phyloP scores from a whole-genome alignment of 495 filamentous ascomycete genomes.

The Lepidopterella palustris region DNA sequence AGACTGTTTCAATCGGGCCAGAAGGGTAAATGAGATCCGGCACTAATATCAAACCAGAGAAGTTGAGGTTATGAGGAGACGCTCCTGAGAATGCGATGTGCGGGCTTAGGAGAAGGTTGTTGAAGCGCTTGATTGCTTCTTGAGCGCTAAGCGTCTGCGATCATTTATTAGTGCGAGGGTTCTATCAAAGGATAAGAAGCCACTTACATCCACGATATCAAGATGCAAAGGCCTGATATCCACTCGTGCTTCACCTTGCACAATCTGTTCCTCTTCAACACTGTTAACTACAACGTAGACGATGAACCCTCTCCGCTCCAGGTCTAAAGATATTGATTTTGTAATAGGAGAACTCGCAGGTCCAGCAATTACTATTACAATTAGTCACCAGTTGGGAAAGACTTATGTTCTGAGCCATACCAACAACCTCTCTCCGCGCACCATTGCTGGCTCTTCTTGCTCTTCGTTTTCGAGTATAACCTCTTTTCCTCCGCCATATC shows the following conservation, averaged over 20 bases:
- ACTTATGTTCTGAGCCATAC: slow-evolving; percentile 31
- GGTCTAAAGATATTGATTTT: slow-evolving; percentile 68
- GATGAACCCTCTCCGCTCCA: slow-evolving; percentile 89
- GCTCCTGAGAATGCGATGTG: slow-evolving; percentile 65
- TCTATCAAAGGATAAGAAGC: background rate
- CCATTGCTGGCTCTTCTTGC: slow-evolving; percentile 74
- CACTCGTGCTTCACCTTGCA: slow-evolving; percentile 63
- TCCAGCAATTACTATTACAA: slow-evolving; percentile 61
- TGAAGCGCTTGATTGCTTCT: slow-evolving; percentile 59
- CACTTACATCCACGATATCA: slow-evolving; percentile 67
- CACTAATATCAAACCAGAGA: slow-evolving; percentile 73
- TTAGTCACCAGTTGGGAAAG: background rate
- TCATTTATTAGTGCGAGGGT: background rate
- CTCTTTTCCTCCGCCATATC: slow-evolving; percentile 54
- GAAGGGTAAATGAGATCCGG: slow-evolving; percentile 64
- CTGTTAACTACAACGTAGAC: slow-evolving; percentile 81
- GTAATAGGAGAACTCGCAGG: slow-evolving; percentile 74
- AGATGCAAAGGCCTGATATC: slow-evolving; percentile 79
- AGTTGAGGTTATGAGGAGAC: slow-evolving; percentile 62
- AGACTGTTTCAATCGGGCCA: slow-evolving; percentile 73
- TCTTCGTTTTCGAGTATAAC: slow-evolving; percentile 58
- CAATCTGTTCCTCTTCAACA: slow-evolving; percentile 70
- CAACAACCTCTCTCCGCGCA: slow-evolving; percentile 80
- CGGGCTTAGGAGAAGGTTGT: slow-evolving; percentile 59
- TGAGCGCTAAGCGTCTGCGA: slow-evolving; percentile 33